Evolutionary conservation across 169 alveolate genomes (phyloP).

Genomic region (Plasmodium malariae): DNA sequence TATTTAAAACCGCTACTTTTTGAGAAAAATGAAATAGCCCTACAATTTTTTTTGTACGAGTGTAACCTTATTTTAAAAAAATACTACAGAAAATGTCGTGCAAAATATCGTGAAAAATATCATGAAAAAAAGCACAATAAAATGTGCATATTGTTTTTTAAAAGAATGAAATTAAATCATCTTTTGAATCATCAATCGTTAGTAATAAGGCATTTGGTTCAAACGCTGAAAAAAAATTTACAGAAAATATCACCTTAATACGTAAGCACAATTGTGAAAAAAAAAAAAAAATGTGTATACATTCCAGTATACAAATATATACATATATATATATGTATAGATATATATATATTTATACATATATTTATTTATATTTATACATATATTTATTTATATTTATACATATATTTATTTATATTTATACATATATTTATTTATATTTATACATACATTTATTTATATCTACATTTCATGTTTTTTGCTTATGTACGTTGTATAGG

Average conservation of each 20-base stretch:
- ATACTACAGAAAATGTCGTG: background rate
- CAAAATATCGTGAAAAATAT: background rate
- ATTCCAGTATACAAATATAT: background rate
- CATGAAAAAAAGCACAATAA: background rate
- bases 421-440: no score
- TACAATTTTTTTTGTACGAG: slow-evolving; percentile 26
- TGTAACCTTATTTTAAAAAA: slow-evolving; percentile 29
- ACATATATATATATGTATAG: no score
- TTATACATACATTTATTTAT: no score
- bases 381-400: no score
- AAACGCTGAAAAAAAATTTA: slow-evolving; percentile 2
- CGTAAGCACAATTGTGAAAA: background rate
- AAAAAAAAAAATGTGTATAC: background rate
- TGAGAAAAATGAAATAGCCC: slow-evolving; percentile 9
- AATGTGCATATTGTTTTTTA: background rate
- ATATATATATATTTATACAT: no score
- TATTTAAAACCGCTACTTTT: slow-evolving; percentile 23
- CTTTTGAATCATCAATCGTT: slow-evolving; percentile 27
- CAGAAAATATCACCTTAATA: background rate
- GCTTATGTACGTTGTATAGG: no score
- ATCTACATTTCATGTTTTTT: no score
- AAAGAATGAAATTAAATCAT: slow-evolving; percentile 24
- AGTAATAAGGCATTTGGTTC: slow-evolving; percentile 13
- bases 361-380: no score
- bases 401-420: no score